Base-by-base conservation (phyloP, 208 protist species). In the Leishmania tropica region DNA sequence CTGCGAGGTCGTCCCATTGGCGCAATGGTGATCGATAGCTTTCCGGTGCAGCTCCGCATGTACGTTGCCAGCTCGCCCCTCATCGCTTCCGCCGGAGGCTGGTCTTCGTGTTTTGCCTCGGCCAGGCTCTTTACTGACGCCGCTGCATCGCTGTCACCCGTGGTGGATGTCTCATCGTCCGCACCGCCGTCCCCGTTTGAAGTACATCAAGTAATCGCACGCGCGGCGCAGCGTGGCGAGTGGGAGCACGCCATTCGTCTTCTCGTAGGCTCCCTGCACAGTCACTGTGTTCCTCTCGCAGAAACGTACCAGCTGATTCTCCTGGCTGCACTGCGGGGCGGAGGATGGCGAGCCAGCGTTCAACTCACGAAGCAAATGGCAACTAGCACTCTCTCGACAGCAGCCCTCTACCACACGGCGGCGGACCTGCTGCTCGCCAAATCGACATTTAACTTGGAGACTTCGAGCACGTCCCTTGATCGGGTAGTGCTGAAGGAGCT, bases 261-360 rank as follows among this genome's bases (percentile, higher is more conserved):
- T 24, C 83, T 96, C 31, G 72, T 83, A 2, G 93, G 93, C 28
- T 89, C 93, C 7, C 56, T 93, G 5, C 71, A 81, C 35, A 86
- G 94, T 45, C 80, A 78, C 53, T 94, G 89, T 65, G 88, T 94
- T 42, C 93, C 93, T 3, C 89, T 92, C 2, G 64, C 90, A 47
- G 84, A 92, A 40, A 95, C 93, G 45, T 96, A 96, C 68, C 85
- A 85, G 31, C 73, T 88, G 40, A 85, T 93, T 28, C 83, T 96
- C 28, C 51, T 81, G 15, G 81, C 89, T 31, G 83, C 85, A 2
- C 70, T 91, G 7, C 88, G 64, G 4, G 78, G 83, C 53, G 85
- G 90, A 8, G 91, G 87, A 15, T 94, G 91, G 87, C 77, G 75
- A 11, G 71, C 86, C 2, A 81, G 76, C 28, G 87, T 93, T 37